Percentiles rank a stretch among this genome's conserved stretches.
Conservation (phyloP, 2,329 filamentous ascomycete genomes). For the Paracorniculantispora psalliotae region DNA sequence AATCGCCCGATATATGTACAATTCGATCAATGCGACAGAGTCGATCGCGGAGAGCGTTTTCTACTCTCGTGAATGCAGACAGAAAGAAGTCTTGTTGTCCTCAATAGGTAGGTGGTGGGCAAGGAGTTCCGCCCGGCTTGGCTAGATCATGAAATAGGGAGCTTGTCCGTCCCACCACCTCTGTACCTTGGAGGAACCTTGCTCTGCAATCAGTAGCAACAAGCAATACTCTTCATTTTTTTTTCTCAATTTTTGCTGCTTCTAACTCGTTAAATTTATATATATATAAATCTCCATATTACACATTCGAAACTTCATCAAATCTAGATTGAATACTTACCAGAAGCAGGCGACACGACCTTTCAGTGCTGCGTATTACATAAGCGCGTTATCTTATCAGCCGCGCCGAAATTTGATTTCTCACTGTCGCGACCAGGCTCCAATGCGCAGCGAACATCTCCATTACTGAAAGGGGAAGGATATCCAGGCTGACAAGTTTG, state of each 20-base stretch:
- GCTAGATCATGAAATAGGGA: background rate
- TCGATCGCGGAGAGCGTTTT: background rate
- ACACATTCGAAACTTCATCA: too few relatives aligned
- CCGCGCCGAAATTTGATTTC: background rate
- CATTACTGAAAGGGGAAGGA: background rate
- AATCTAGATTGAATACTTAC: too few relatives aligned
- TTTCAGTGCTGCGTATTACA: background rate
- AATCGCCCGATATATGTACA: background rate
- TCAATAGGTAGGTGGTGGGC: background rate
- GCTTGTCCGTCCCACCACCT: background rate
- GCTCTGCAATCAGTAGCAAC: background rate
- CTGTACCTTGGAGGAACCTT: background rate
- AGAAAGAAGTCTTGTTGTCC: constrained; percentile 2
- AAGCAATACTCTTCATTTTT: background rate
- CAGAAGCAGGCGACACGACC: too few relatives aligned
- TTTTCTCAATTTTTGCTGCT: too few relatives aligned
- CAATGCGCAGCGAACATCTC: background rate
- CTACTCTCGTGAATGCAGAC: background rate
- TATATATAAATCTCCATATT: too few relatives aligned
- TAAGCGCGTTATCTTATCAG: constrained; percentile 11
- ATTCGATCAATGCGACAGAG: background rate
- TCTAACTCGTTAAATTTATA: too few relatives aligned
- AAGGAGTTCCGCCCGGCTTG: background rate
- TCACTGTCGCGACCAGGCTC: background rate
- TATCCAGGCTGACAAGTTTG: background rate